Evolutionary conservation across 2,329 filamentous ascomycete species (phyloP), one percentile per base, ranked within the genome.

Genomic region (Pestalotiopsis fici): DNA sequence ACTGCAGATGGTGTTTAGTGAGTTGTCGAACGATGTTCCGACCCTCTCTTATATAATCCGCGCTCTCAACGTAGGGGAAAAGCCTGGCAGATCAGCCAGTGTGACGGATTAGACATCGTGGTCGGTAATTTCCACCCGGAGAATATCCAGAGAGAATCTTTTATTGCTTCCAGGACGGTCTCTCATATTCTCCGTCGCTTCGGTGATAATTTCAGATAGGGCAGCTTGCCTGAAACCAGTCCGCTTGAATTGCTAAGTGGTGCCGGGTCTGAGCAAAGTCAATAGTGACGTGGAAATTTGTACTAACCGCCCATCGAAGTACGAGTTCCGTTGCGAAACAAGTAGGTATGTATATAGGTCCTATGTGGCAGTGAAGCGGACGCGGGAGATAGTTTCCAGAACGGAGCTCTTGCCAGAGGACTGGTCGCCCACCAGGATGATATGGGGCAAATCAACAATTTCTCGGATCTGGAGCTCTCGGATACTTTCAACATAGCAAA

Each of bases 391-490:
- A 0, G 89, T 89, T 69, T 91, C 87, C 0, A 91, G 82, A 0
- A 91, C 87, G 0, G 87, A 90, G 18, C 85, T 88, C 73, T 91
- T 91, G 2, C 88, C 89, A 0, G 85, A 84, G 0, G 85, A 88
- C 66, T 89, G 87, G 65, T 89, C 85, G 4, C 89, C 88, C 31
- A 86, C 86, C 4, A 90, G 87, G 3, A 90, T 83, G 47, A 89
- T 80, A 70, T 87, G 84, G 1, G 87, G 86, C 0, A 87, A 77
- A 47, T 83, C 76, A 25, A 87, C 78, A 15, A 85, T 64, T 11
- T 64, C 39, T 23, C 61, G 39, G 3, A 64, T 18, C 27, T 64
- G 61, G 18, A 64, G 61, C 43, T 64, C 61, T 37, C 61, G n/a
- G 21, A 64, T 39, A 3, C 15, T 64, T 21, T 64, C 61, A 23